Conservation (phyloP, 371 early-diverging fungal species). For the Mortierella sp. region DNA sequence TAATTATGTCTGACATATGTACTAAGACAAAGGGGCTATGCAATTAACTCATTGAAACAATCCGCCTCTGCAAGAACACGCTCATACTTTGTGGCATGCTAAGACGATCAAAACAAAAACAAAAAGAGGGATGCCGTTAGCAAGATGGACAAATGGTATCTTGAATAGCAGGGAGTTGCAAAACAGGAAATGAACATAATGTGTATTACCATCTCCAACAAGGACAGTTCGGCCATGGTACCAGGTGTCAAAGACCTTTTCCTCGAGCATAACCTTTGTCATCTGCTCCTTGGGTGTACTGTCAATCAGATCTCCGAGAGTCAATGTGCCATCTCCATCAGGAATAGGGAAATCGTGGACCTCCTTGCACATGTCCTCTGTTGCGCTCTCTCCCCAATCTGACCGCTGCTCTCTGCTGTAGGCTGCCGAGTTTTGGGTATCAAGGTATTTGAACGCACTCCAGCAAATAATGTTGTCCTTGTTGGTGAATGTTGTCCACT, state of each 20-base stretch:
- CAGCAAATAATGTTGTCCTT: conserved; percentile 17
- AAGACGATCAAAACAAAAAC: not conserved
- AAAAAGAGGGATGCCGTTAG: too few species aligned
- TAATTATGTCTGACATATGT: not conserved
- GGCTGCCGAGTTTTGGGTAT: not conserved
- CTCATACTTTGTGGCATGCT: not conserved
- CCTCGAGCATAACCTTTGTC: conserved; percentile 37
- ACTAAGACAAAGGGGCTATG: not conserved
- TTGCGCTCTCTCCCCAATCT: conserved; percentile 20
- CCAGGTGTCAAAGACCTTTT: conserved; percentile 40
- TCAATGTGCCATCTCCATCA: conserved; percentile 1
- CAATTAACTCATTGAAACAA: not conserved
- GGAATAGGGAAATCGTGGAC: conserved; percentile 10
- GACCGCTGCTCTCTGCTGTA: conserved; percentile 10
- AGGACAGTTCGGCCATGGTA: conserved; percentile 28
- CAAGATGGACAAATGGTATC: not conserved
- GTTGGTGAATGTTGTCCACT: conserved; percentile 5
- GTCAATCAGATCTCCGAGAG: conserved; percentile 25
- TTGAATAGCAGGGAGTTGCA: not conserved
- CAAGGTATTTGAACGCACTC: conserved; percentile 16
- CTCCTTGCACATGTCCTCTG: conserved; percentile 15
- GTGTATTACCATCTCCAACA: conserved; percentile 27
- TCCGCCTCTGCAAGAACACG: too few species aligned
- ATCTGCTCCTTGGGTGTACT: conserved; percentile 12
- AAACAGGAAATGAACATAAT: not conserved